Percentiles rank a stretch among this genome's conserved stretches.
Conservation (phyloP, 1,139 yeast genomes). For the Debaryomycetaceae sp. region DNA sequence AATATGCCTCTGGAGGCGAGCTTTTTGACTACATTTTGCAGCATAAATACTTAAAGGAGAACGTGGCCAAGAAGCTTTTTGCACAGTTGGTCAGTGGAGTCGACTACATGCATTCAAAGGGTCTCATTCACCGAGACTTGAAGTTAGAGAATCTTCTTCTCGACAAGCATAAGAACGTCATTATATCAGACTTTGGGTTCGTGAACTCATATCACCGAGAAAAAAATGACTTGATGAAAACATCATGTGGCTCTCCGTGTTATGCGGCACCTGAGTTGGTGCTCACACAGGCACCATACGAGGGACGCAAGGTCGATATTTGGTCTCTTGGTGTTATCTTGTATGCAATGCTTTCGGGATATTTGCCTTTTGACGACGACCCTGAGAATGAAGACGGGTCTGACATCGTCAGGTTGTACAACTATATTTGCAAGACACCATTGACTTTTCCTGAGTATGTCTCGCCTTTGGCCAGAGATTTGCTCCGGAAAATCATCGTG, state of each 20-base stretch:
- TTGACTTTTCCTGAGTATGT: constrained; percentile 94
- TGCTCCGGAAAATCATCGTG: constrained; percentile 78
- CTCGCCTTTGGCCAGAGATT: constrained; percentile 87
- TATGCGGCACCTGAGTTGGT: constrained; percentile 98
- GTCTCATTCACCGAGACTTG: constrained; percentile 77
- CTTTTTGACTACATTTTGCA: constrained; percentile 88
- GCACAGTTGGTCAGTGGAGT: constrained; percentile 94
- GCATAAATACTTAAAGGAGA: constrained; percentile 82
- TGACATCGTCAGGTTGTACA: constrained; percentile 85
- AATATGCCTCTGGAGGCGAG: constrained; percentile 97
- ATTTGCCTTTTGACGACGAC: constrained; percentile 96
- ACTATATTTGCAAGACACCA: constrained; percentile 86
- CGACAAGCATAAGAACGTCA: constrained; percentile 76
- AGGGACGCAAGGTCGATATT: constrained; percentile 91
- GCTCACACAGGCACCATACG: constrained; percentile 80
- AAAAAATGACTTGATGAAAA: constrained; percentile 79
- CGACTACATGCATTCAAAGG: constrained; percentile 81
- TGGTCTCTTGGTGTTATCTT: constrained; percentile 97
- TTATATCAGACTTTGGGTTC: constrained; percentile 84
- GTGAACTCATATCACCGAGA: constrained; percentile 78
- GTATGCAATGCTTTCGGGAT: constrained; percentile 97
- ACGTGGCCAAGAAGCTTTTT: constrained; percentile 79
- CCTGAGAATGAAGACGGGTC: constrained; percentile 96
- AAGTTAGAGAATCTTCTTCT: constrained; percentile 69
- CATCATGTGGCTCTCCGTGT: constrained; percentile 97